Conservation (phyloP, 2,329 filamentous ascomycete species). For the Ophiocordyceps sinensis region DNA sequence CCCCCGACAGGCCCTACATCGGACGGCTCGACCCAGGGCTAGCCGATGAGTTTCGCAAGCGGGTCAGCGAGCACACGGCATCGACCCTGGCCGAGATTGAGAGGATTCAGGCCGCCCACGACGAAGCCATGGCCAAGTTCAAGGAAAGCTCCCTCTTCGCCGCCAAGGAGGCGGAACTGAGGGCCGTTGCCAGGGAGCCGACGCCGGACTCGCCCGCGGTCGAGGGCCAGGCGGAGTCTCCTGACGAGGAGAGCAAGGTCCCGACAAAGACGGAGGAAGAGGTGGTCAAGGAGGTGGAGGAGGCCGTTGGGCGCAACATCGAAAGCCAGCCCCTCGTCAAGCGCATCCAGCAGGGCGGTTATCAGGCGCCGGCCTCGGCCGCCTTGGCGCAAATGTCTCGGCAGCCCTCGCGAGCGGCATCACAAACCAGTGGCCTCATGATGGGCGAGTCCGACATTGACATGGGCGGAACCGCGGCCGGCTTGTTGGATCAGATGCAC, state of each 20-base stretch:
- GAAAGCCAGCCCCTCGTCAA: conserved; percentile 48
- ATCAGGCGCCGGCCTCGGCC: conserved; percentile 40
- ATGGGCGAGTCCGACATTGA: conserved; percentile 48
- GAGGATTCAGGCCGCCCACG: conserved; percentile 68
- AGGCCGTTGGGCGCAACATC: conserved; percentile 51
- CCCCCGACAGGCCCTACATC: conserved; percentile 44
- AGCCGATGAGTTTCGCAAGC: conserved; percentile 69
- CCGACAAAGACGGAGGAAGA: conserved; percentile 49
- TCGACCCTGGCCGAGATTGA: conserved; percentile 71
- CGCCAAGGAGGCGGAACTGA: conserved; percentile 62
- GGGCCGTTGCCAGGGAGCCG: conserved; percentile 45
- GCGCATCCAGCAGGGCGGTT: conserved; percentile 66
- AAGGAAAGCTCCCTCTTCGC: conserved; percentile 56
- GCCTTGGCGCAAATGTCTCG: conserved; percentile 28
- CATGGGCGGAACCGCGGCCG: conserved; percentile 50
- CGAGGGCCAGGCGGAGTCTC: neutral
- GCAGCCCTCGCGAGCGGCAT: conserved; percentile 38
- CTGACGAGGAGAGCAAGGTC: conserved; percentile 26
- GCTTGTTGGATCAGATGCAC: conserved; percentile 55
- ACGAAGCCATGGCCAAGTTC: conserved; percentile 58
- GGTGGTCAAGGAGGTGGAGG: conserved; percentile 62
- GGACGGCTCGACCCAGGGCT: conserved; percentile 56
- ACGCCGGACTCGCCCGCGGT: conserved; percentile 30
- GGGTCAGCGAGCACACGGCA: conserved; percentile 57
- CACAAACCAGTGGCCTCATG: conserved; percentile 39